Conservation (phyloP, 108 stramenopile species). For the Nannochloropsis salina region DNA sequence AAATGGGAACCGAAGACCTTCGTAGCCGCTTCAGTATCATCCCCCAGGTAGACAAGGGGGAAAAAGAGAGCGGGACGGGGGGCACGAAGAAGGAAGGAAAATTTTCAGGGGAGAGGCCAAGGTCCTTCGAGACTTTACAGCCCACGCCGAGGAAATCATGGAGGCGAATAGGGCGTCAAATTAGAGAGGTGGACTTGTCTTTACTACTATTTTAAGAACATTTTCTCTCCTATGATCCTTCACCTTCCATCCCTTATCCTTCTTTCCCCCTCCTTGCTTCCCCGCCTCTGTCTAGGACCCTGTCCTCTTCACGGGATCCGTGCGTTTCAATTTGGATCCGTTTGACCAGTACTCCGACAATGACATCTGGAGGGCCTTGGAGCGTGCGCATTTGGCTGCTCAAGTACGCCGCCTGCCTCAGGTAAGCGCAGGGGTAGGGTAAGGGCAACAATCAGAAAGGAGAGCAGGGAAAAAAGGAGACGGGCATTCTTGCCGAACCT, state of each 20-base stretch:
- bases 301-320: conserved; percentile 73
- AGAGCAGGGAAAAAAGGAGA: background rate
- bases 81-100: background rate
- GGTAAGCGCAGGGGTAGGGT: background rate
- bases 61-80: background rate
- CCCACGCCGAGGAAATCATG: too few species aligned
- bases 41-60: conserved; percentile 59
- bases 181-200: background rate
- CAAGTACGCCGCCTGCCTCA: background rate
- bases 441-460: background rate
- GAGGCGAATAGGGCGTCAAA: too few species aligned
- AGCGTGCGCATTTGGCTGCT: background rate
- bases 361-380: conserved; percentile 47
- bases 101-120: background rate
- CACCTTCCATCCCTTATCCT: background rate
- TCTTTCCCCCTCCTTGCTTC: too few species aligned
- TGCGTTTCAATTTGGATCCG: conserved; percentile 72
- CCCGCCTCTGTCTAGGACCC: conserved; percentile 48
- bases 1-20: conserved; percentile 67
- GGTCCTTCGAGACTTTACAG: background rate
- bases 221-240: background rate
- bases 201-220: background rate
- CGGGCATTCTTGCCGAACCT: background rate
- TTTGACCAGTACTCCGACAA: conserved; percentile 55
- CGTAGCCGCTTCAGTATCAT: conserved; percentile 71